Evolutionary conservation across 306 rosid genomes (phyloP), one percentile per base, ranked within the genome.

Genomic region (Rosa persica): DNA sequence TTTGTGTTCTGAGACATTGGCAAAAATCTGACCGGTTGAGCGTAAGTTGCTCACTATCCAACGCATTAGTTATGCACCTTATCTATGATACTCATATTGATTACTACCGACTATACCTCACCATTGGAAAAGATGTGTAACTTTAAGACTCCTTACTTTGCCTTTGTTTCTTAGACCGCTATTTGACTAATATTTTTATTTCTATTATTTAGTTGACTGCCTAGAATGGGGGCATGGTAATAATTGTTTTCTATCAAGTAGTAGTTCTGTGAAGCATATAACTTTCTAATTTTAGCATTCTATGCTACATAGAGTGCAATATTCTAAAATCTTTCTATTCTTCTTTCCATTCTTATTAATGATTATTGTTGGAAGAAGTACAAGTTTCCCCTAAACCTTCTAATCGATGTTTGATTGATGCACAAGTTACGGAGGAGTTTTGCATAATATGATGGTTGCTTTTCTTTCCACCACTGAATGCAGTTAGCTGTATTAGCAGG

Each of bases 401-500:
- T n/a, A 54, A 22, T n/a, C 54, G 64, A 64, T 64, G n/a, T 64
- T 64, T 39, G 27, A 19, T 34, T 25, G 61, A 34, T 78, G 61
- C 27, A 25, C 23, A 75, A 61, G 74, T 75, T 76, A 49, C 61
- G 76, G 73, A 65, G 60, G 34, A 76, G 47, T 79, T 57, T 82
- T 67, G 78, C 81, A 43, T 79, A 75, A 55, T 80, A 19, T 84
- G 70, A 23, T 75, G 36, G 25, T 47, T 75, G 49, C 66, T 76
- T 52, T 72, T 69, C 67, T 49, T 73, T 22, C 58, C 19, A 43
- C 67, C 42, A 44, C 76, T 86, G 73, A 49, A 52, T 81, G 84
- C 88, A 95, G 99, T 38, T 95, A 82, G 88, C 99, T 54, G 99
- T 95, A 38, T 87, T 95, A 89, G 96, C 99, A 3, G 99, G 99